Percentiles rank a stretch among this genome's conserved stretches.
These are phyloP conservation scores for Ophiocordyceps sinensis DNA, from an alignment of 2,329 filamentous ascomycete genomes.

Conservation along the genomic window DNA sequence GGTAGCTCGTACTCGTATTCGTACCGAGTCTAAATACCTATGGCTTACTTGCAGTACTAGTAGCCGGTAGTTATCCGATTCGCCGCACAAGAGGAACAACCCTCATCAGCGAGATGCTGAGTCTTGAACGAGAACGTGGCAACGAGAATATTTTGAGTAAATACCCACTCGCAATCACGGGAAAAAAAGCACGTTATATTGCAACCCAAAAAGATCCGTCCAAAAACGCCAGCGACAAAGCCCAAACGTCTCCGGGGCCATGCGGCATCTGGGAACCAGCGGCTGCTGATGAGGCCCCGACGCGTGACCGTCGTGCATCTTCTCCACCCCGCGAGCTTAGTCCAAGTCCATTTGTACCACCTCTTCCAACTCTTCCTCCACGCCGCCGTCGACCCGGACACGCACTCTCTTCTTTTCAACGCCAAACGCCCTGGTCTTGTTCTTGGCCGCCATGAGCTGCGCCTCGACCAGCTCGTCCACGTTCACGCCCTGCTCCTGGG, in stretches of 20 bases:
- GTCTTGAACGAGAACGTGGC: not conserved
- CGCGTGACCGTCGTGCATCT: not conserved
- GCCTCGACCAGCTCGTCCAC: conserved; percentile 28
- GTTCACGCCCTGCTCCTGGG: conserved; percentile 30
- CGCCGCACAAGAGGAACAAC: too few relatives aligned
- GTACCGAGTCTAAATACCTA: too few relatives aligned
- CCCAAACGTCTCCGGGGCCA: not conserved
- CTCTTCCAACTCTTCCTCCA: conserved; percentile 14
- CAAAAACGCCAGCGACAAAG: conserved; percentile 3
- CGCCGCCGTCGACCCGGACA: conserved; percentile 21
- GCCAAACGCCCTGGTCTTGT: conserved; percentile 24
- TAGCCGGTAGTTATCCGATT: too few relatives aligned
- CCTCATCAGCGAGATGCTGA: too few relatives aligned
- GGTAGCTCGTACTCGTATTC: too few relatives aligned
- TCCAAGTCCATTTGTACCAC: conserved; percentile 20
- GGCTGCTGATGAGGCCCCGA: not conserved
- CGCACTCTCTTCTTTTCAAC: conserved; percentile 25
- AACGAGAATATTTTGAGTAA: not conserved
- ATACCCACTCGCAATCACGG: not conserved
- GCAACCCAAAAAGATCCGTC: not conserved
- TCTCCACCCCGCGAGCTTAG: not conserved
- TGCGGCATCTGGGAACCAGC: not conserved
- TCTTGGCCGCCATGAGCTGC: conserved; percentile 11
- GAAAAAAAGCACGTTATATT: not conserved
- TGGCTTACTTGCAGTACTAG: too few relatives aligned